phyloP scores from a whole-genome alignment of 495 filamentous ascomycete species.

The Penicillium malachiteum region DNA sequence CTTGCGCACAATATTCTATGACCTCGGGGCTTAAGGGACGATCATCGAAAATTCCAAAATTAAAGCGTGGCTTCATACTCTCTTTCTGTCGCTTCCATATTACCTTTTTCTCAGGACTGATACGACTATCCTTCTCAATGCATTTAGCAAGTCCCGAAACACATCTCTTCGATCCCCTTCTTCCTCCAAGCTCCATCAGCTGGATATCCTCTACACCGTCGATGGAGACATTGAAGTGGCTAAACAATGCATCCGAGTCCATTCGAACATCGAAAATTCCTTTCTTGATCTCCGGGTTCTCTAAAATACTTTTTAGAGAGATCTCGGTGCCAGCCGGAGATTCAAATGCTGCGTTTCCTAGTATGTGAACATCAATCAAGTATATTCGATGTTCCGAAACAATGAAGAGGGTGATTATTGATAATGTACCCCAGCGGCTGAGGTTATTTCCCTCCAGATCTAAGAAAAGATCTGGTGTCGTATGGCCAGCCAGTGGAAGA shows the following conservation, averaged over 20 bases:
- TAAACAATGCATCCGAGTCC: constrained; percentile 56
- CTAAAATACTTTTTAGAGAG: constrained; percentile 54
- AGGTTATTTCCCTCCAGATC: constrained; percentile 57
- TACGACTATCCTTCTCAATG: constrained; percentile 35
- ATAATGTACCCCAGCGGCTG: constrained; percentile 47
- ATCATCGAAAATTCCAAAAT: not conserved
- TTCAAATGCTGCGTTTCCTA: constrained; percentile 44
- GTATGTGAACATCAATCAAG: constrained; percentile 52
- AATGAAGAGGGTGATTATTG: constrained; percentile 46
- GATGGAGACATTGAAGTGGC: constrained; percentile 38
- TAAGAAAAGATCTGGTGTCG: constrained; percentile 13
- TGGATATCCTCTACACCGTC: constrained; percentile 53
- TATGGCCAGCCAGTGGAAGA: too few relatives aligned
- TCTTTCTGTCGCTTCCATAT: constrained; percentile 44
- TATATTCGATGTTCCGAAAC: constrained; percentile 18
- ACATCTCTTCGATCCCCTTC: constrained; percentile 22
- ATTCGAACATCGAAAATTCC: constrained; percentile 42
- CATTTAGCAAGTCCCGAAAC: constrained; percentile 45
- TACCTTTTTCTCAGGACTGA: constrained; percentile 13
- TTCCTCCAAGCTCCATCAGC: constrained; percentile 52
- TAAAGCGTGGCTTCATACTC: not conserved
- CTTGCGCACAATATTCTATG: not conserved
- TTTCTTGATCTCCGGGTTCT: constrained; percentile 34
- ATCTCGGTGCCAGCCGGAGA: constrained; percentile 20
- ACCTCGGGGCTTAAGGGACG: not conserved